phyloP scores from a whole-genome alignment of 768 basidiomycete genomes.

The Scleroderma bovista region DNA sequence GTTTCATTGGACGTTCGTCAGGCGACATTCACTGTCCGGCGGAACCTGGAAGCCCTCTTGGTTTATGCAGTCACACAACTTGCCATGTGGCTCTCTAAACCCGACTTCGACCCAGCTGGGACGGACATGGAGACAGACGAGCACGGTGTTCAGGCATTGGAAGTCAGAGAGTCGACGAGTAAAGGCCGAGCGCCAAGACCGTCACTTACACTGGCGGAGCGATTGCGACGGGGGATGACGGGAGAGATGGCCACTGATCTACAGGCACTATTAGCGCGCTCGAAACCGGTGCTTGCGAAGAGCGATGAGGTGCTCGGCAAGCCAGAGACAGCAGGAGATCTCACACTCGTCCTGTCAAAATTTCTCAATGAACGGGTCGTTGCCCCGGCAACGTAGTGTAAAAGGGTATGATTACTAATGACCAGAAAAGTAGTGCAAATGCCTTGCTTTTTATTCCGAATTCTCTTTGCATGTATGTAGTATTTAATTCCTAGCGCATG shows the following conservation, averaged over 20 bases:
- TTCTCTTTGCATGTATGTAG: too few relatives aligned
- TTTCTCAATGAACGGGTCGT: conserved; percentile 63
- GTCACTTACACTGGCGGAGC: conserved; percentile 53
- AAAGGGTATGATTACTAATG: neutral
- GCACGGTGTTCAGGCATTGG: conserved; percentile 10
- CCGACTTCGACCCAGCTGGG: conserved; percentile 49
- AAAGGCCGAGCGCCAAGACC: conserved; percentile 41
- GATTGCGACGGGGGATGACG: conserved; percentile 69
- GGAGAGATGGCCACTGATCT: conserved; percentile 75
- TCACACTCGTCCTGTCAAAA: conserved; percentile 53
- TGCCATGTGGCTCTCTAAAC: conserved; percentile 71
- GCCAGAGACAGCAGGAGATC: conserved; percentile 38
- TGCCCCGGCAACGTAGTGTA: conserved; percentile 21
- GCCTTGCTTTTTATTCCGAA: neutral
- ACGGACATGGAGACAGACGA: conserved; percentile 45
- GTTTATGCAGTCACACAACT: conserved; percentile 74
- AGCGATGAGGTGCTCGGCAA: conserved; percentile 45
- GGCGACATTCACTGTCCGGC: conserved; percentile 51
- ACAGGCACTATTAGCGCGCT: conserved; percentile 57
- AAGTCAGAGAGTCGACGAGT: conserved; percentile 14
- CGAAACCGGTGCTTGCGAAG: conserved; percentile 59
- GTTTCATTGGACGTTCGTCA: conserved; percentile 45
- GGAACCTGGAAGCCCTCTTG: conserved; percentile 61
- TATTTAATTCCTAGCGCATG: too few relatives aligned
- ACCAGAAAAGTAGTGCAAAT: conserved; percentile 13